These are phyloP conservation scores for Aspergillus leporis DNA, from an alignment of 495 filamentous ascomycete species.

Conservation along the genomic window DNA sequence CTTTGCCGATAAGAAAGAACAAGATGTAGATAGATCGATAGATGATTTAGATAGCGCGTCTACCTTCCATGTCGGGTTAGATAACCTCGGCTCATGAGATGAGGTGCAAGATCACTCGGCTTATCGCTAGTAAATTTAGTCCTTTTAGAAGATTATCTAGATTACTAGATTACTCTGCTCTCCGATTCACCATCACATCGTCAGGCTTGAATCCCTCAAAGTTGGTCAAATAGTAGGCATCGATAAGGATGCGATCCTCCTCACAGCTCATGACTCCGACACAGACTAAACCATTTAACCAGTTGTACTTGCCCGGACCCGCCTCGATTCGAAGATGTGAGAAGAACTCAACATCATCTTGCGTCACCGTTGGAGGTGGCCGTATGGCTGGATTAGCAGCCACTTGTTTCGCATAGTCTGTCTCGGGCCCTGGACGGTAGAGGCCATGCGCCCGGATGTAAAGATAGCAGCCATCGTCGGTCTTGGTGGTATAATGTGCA, in stretches of 20 bases:
- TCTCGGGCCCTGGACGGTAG: constrained; percentile 35
- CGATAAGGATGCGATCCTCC: constrained; percentile 33
- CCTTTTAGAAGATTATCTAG: too few relatives aligned
- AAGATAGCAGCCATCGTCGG: constrained; percentile 27
- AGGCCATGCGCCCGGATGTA: constrained; percentile 36
- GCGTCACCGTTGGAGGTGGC: constrained; percentile 25
- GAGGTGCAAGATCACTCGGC: too few relatives aligned
- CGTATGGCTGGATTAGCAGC: constrained; percentile 17
- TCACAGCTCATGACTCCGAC: constrained; percentile 35
- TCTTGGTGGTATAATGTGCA: constrained; percentile 32
- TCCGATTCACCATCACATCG: constrained; percentile 20
- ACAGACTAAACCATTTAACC: constrained; percentile 36
- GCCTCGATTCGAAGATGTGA: constrained; percentile 33
- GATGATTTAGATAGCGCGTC: too few relatives aligned
- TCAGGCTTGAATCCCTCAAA: constrained; percentile 31
- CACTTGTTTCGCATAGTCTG: constrained; percentile 29
- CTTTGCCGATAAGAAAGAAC: too few relatives aligned
- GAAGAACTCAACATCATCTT: constrained; percentile 36
- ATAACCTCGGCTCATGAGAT: too few relatives aligned
- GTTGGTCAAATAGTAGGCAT: constrained; percentile 38
- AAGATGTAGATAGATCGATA: too few relatives aligned
- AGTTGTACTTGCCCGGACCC: constrained; percentile 33
- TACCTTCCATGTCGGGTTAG: constrained; percentile 26
- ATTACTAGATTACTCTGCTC: too few relatives aligned
- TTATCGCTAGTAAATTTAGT: too few relatives aligned